A percentile compares a stretch with the other conserved stretches of the same genome.
phyloP scores from a whole-genome alignment of 2,329 filamentous ascomycete genomes.

The Pestalotiopsis sp. region DNA sequence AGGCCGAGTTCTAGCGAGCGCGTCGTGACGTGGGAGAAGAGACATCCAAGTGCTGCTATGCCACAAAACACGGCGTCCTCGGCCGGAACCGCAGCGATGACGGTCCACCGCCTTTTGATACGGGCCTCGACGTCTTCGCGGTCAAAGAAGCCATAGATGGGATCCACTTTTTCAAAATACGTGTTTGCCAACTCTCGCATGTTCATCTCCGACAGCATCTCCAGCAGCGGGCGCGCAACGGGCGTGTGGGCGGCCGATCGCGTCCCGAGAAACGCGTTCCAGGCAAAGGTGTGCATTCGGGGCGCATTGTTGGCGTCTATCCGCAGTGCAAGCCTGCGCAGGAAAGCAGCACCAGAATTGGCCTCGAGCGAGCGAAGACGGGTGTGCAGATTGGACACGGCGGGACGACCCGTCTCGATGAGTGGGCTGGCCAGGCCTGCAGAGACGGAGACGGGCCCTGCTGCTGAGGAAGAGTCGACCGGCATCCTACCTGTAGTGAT shows the following conservation, averaged over 20 bases:
- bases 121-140: constrained; percentile 31
- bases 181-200: constrained; percentile 47
- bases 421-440: neutral
- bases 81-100: constrained; percentile 27
- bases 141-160: constrained; percentile 54
- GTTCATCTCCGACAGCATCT: constrained; percentile 48
- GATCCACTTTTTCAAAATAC: constrained; percentile 57
- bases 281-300: constrained; percentile 57
- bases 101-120: constrained; percentile 36
- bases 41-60: constrained; percentile 54
- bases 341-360: constrained; percentile 60
- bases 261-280: constrained; percentile 45
- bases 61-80: constrained; percentile 55
- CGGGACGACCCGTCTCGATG: constrained; percentile 17
- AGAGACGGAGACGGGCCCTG: neutral
- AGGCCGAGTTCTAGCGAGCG: constrained; percentile 46
- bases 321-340: constrained; percentile 52
- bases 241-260: constrained; percentile 26
- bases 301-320: constrained; percentile 57
- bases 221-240: constrained; percentile 40
- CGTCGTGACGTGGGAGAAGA: constrained; percentile 50
- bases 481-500: neutral
- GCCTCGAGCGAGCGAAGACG: constrained; percentile 51
- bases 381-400: constrained; percentile 13
- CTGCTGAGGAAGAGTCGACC: neutral